phyloP scores from a whole-genome alignment of 1,284 basidiomycete genomes.

The Sparassis latifolia region DNA sequence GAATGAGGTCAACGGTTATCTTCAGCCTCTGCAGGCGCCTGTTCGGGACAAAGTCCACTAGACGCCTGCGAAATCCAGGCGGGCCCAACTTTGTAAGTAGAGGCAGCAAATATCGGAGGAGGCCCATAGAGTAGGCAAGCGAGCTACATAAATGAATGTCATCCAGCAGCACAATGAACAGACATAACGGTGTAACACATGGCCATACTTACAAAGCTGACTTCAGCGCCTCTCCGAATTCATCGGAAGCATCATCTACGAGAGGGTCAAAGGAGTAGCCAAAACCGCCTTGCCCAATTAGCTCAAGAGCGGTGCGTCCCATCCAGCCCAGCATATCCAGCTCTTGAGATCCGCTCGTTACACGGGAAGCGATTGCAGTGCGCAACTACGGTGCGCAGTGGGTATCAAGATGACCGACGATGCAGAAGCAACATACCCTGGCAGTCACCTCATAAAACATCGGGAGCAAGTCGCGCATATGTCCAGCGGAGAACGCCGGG shows the following conservation, averaged over 20 bases:
- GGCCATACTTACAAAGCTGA: constrained; percentile 16
- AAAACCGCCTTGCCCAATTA: constrained; percentile 29
- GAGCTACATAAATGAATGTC: constrained; percentile 5
- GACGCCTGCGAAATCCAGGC: constrained; percentile 5
- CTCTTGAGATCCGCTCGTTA: constrained; percentile 12
- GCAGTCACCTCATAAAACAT: constrained; percentile 15
- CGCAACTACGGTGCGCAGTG: constrained; percentile 2
- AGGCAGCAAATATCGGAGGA: constrained; percentile 7
- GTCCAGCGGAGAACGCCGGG: constrained; percentile 19
- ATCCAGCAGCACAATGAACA: neutral
- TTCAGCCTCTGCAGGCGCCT: constrained; percentile 9
- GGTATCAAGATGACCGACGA: too few relatives aligned
- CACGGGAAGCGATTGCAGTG: constrained; percentile 14
- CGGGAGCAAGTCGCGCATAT: constrained; percentile 21
- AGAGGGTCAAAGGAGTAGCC: constrained; percentile 31
- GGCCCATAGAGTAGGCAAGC: constrained; percentile 3
- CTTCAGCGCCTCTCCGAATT: constrained; percentile 25
- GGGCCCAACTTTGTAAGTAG: constrained; percentile 8
- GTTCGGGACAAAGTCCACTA: constrained; percentile 14
- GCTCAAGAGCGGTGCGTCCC: constrained; percentile 28
- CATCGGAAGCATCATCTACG: constrained; percentile 14
- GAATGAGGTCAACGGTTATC: constrained; percentile 14
- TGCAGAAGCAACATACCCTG: too few relatives aligned
- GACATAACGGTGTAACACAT: neutral
- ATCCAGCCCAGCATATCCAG: constrained; percentile 29